A percentile compares a stretch with the other conserved stretches of the same genome.
These are phyloP conservation scores for Yarrowia galli DNA, from an alignment of 1,139 yeast species.

Conservation along the genomic window DNA sequence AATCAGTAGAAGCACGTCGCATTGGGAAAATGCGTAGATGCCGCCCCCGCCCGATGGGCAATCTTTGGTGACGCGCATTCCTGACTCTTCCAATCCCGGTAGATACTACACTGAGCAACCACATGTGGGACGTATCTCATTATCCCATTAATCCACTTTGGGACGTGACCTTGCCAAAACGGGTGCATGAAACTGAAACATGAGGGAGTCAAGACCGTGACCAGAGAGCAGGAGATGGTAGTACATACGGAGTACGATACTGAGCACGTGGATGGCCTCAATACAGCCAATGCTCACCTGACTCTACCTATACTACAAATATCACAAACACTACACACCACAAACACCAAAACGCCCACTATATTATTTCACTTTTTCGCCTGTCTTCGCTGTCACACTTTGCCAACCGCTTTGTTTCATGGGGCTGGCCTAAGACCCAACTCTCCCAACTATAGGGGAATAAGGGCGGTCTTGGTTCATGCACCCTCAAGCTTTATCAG, in stretches of 20 bases:
- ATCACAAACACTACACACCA: too few relatives aligned
- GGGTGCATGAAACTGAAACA: constrained; percentile 2
- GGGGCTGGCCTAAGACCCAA: not conserved
- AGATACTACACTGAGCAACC: constrained; percentile 4
- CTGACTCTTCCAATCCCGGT: not conserved
- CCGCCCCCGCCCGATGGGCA: not conserved
- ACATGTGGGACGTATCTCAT: constrained; percentile 3
- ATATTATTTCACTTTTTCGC: too few relatives aligned
- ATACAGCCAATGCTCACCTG: too few relatives aligned
- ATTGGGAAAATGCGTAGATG: not conserved
- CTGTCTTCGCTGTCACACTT: too few relatives aligned
- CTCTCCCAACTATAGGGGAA: not conserved
- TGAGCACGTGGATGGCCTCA: too few relatives aligned
- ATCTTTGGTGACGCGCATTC: too few relatives aligned
- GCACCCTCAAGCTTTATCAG: constrained; percentile 8
- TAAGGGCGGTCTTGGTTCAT: not conserved
- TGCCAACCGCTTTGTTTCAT: not conserved
- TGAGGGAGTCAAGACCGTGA: too few relatives aligned
- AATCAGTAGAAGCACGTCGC: too few relatives aligned
- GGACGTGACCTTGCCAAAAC: not conserved
- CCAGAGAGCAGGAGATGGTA: too few relatives aligned
- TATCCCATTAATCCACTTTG: constrained; percentile 19
- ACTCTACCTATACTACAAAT: too few relatives aligned
- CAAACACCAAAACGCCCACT: too few relatives aligned
- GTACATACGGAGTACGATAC: too few relatives aligned